Percentiles rank a stretch among this genome's conserved stretches.
Evolutionary conservation across 169 alveolate genomes (phyloP).

Genomic region (Prorocentrum cordatum): DNA sequence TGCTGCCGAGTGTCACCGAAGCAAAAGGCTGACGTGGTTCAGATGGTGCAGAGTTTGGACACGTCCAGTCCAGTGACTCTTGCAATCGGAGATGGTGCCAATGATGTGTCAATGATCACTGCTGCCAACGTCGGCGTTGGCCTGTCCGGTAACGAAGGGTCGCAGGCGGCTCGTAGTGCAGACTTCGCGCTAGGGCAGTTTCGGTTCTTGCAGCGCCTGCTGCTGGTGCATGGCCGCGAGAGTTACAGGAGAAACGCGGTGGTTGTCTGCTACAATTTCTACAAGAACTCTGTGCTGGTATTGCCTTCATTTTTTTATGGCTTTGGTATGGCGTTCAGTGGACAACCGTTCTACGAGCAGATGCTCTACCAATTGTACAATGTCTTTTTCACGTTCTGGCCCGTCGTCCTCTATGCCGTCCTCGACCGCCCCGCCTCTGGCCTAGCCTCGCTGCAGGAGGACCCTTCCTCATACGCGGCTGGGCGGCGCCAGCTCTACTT

Average conservation of each 20-base stretch:
- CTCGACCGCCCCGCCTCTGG: no score
- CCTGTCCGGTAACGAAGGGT: conserved; percentile 92
- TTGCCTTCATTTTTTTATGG: conserved; percentile 4
- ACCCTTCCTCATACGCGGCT: no score
- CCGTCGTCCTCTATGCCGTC: conserved; percentile 77
- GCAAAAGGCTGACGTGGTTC: conserved; percentile 91
- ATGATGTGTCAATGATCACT: conserved; percentile 96
- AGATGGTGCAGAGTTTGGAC: background rate
- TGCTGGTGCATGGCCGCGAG: conserved; percentile 85
- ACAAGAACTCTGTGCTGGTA: conserved; percentile 66
- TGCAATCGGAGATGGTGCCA: conserved; percentile 96
- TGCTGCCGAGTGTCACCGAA: conserved; percentile 96
- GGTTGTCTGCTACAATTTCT: conserved; percentile 75
- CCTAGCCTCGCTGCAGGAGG: no score
- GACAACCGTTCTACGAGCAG: conserved; percentile 77
- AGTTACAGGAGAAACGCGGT: conserved; percentile 79
- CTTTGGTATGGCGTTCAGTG: conserved; percentile 72
- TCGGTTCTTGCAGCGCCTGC: conserved; percentile 75
- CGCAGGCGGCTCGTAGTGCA: conserved; percentile 85
- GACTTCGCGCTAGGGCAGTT: conserved; percentile 84
- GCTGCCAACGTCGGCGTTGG: conserved; percentile 99
- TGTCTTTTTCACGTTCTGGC: conserved; percentile 77
- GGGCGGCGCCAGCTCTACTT: no score
- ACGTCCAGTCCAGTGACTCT: background rate
- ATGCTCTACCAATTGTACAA: conserved; percentile 79